phyloP scores from a whole-genome alignment of 2,329 filamentous ascomycete species.

The Thelonectria rubi region DNA sequence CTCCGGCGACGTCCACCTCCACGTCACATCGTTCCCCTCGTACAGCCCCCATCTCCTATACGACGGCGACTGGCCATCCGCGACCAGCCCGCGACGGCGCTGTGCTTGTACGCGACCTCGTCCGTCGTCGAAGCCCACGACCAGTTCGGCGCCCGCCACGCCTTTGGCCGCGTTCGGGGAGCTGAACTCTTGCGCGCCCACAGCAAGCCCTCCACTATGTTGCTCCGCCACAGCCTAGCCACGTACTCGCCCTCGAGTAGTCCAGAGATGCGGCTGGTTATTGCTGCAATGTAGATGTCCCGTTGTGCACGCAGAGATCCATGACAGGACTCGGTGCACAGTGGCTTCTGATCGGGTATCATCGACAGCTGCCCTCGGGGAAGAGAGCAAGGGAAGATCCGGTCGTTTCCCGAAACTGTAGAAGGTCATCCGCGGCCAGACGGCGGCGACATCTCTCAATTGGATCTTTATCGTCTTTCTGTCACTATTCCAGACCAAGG shows the following conservation, averaged over 20 bases:
- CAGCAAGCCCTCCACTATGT: conserved; percentile 19
- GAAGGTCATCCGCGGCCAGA: conserved; percentile 20
- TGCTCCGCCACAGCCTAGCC: conserved; percentile 18
- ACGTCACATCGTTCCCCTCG: conserved; percentile 14
- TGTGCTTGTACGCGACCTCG: conserved; percentile 17
- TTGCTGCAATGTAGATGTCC: conserved; percentile 23
- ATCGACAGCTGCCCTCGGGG: conserved; percentile 18
- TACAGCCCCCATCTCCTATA: conserved; percentile 20
- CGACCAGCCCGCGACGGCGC: not conserved
- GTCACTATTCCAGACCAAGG: conserved; percentile 13
- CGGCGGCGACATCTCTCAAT: not conserved
- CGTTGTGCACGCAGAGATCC: conserved; percentile 18
- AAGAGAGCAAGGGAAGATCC: conserved; percentile 9
- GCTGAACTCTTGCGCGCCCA: conserved; percentile 1
- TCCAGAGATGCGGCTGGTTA: conserved; percentile 21
- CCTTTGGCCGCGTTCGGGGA: not conserved
- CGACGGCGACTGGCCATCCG: not conserved
- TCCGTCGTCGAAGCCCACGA: conserved; percentile 24
- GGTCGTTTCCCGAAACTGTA: conserved; percentile 12
- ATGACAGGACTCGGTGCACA: conserved; percentile 18
- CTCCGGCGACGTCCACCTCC: conserved; percentile 15
- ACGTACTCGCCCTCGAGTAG: conserved; percentile 20
- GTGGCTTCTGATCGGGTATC: conserved; percentile 25
- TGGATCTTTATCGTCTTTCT: conserved; percentile 1
- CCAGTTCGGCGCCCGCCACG: conserved; percentile 27